Evolutionary conservation across 257 asterid species (phyloP).

Genomic region (Rhazya stricta): DNA sequence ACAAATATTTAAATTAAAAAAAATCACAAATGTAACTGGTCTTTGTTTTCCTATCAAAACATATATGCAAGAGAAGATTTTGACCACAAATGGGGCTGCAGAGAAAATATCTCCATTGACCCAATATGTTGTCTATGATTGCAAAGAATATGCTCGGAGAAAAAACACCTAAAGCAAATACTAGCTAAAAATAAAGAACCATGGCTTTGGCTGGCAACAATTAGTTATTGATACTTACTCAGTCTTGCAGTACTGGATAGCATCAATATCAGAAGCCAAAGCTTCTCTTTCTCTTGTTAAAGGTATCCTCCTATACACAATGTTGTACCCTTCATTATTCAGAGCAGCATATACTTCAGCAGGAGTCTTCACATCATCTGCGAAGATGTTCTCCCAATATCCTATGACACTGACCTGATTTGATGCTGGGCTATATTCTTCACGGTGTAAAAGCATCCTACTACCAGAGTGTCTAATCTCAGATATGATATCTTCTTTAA

Average conservation of each 20-base stretch:
- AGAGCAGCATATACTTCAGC: constrained; percentile 81
- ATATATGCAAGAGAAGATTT: background rate
- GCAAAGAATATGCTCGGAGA: background rate
- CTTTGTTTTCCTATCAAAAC: background rate
- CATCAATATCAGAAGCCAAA: constrained; percentile 83
- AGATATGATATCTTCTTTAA: constrained; percentile 80
- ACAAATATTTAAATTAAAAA: too few relatives aligned
- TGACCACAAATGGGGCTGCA: background rate
- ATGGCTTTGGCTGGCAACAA: background rate
- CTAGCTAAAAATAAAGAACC: background rate
- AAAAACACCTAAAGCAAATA: background rate
- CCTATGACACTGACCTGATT: constrained; percentile 84
- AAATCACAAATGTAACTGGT: too few relatives aligned
- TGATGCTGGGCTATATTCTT: constrained; percentile 77
- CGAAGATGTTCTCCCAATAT: constrained; percentile 92
- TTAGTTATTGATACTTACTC: constrained; percentile 52
- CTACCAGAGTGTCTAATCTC: constrained; percentile 88
- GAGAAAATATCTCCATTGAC: background rate
- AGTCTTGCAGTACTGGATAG: constrained; percentile 83
- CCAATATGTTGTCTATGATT: too few relatives aligned
- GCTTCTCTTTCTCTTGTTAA: constrained; percentile 97
- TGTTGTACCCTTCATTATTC: constrained; percentile 55
- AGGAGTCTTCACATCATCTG: constrained; percentile 85
- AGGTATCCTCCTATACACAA: constrained; percentile 80
- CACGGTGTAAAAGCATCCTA: constrained; percentile 96